phyloP scores from a whole-genome alignment of 345 rosid species.

The Sisymbrium altissimum region DNA sequence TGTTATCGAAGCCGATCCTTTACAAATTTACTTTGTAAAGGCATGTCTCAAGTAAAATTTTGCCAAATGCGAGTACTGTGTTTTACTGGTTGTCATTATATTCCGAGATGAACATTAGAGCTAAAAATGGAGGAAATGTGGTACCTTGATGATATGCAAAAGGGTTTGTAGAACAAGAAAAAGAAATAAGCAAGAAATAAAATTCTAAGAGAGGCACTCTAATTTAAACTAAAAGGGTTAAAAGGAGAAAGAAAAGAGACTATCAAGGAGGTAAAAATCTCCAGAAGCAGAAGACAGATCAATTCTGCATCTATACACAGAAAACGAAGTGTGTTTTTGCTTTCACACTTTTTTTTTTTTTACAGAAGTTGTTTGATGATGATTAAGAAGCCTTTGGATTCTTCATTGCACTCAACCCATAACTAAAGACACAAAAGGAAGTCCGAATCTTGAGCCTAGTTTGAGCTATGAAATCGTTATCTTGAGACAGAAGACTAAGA shows the following conservation, averaged over 20 bases:
- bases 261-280: slow-evolving; percentile 3
- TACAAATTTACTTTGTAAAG: neutral
- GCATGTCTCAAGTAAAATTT: slow-evolving; percentile 13
- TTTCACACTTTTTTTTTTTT: slow-evolving; percentile 6
- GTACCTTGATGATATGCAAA: neutral
- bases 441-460: slow-evolving; percentile 5
- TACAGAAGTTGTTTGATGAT: slow-evolving; percentile 19
- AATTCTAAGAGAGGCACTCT: slow-evolving; percentile 13
- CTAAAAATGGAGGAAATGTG: neutral
- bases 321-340: slow-evolving; percentile 3
- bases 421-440: neutral
- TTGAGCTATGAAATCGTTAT: slow-evolving; percentile 5
- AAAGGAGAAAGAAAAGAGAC: neutral
- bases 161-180: neutral
- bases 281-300: slow-evolving; percentile 19
- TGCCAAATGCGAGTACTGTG: slow-evolving; percentile 5
- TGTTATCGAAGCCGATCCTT: neutral
- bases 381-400: slow-evolving; percentile 19
- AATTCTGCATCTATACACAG: slow-evolving; percentile 25
- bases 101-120: neutral
- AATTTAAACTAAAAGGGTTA: neutral
- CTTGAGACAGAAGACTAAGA: slow-evolving; percentile 8
- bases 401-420: slow-evolving; percentile 23
- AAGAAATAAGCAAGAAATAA: neutral
- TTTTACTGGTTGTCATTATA: neutral